A percentile compares a stretch with the other conserved stretches of the same genome.
These are phyloP conservation scores for Apiotrichum gracile DNA, from an alignment of 1,284 basidiomycete species.

Conservation along the genomic window DNA sequence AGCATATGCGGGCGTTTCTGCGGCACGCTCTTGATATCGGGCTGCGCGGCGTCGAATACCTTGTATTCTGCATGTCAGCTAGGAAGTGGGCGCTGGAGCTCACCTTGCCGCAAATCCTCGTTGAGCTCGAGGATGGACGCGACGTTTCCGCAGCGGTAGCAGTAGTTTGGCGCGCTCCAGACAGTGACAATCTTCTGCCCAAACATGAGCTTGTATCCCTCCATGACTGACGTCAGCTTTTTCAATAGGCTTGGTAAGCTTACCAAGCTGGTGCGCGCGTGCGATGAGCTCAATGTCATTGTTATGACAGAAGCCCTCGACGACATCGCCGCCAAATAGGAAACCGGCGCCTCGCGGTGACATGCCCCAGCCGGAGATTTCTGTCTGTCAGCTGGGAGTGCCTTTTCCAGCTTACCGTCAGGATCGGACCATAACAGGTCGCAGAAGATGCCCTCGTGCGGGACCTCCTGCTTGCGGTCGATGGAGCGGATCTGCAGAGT, in stretches of 20 bases:
- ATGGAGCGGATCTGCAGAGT: slow-evolving; percentile 77
- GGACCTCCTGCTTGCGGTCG: slow-evolving; percentile 95
- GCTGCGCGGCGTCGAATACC: slow-evolving; percentile 52
- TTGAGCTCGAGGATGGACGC: slow-evolving; percentile 88
- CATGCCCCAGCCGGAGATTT: slow-evolving; percentile 89
- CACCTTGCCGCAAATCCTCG: slow-evolving; percentile 81
- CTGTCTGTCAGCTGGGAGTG: slow-evolving; percentile 39
- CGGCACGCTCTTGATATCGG: slow-evolving; percentile 81
- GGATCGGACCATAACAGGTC: slow-evolving; percentile 98
- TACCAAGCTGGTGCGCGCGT: slow-evolving; percentile 79
- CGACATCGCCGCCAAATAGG: slow-evolving; percentile 89
- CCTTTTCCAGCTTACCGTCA: slow-evolving; percentile 59
- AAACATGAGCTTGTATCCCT: slow-evolving; percentile 98
- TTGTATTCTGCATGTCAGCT: slow-evolving; percentile 61
- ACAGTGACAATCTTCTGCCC: slow-evolving; percentile 93
- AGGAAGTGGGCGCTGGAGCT: slow-evolving; percentile 56
- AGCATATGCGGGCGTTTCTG: slow-evolving; percentile 66
- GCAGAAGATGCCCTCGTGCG: slow-evolving; percentile 99
- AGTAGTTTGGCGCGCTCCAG: slow-evolving; percentile 98
- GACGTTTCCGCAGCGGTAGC: slow-evolving; percentile 92
- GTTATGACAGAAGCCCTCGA: slow-evolving; percentile 78
- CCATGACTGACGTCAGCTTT: slow-evolving; percentile 67
- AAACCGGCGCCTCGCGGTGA: slow-evolving; percentile 96
- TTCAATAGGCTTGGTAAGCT: neutral
- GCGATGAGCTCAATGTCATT: slow-evolving; percentile 95